Evolutionary conservation across 2,329 filamentous ascomycete species (phyloP), one percentile per base, ranked within the genome.

Genomic region (Xylariaceae sp.): DNA sequence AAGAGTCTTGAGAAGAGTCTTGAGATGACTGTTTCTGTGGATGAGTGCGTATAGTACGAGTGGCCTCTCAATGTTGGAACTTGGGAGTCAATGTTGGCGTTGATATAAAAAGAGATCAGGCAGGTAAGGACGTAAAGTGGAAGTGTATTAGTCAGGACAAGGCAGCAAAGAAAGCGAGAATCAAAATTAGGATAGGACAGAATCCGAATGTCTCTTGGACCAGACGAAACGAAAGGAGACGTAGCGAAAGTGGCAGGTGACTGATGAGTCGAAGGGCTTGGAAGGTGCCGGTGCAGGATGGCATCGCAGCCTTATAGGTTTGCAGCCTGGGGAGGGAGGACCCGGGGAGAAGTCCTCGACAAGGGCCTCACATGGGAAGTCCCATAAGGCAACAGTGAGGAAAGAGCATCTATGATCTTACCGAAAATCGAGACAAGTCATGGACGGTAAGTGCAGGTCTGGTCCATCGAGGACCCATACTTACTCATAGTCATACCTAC

Each of bases 221-320:
- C 50, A 52, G 39, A 52, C 39, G 46, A 51, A 45, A 54, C 44
- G 43, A 47, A 55, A 54, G 49, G 48, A 42, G 49, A 32, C 44
- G 40, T 45, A 53, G 50, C 48, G 53, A 51, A 47, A 46, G 50
- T 40, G 21, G 47, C 50, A 52, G 46, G 45, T 57, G 52, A 48
- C 51, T 47, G 50, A 26, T 57, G 54, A 56, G 50, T 56, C 50
- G 53, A 54, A 51, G 50, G 48, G 43, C 44, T 43, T 45, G 40
- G 43, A 50, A 46, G 37, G 38, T 34, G 26, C 44, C 42, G 47
- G 42, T 46, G 50, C 54, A 51, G 52, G 52, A 59, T 59, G 66
- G 67, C 69, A 72, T 73, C 65, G 66, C 56, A 71, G 67, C 71
- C 71, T 76, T 76, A 75, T 76, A 76, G 59, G 46, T 53, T 59